These are phyloP conservation scores for Hymenoscyphus scutula DNA, from an alignment of 2,329 filamentous ascomycete genomes.

Conservation along the genomic window DNA sequence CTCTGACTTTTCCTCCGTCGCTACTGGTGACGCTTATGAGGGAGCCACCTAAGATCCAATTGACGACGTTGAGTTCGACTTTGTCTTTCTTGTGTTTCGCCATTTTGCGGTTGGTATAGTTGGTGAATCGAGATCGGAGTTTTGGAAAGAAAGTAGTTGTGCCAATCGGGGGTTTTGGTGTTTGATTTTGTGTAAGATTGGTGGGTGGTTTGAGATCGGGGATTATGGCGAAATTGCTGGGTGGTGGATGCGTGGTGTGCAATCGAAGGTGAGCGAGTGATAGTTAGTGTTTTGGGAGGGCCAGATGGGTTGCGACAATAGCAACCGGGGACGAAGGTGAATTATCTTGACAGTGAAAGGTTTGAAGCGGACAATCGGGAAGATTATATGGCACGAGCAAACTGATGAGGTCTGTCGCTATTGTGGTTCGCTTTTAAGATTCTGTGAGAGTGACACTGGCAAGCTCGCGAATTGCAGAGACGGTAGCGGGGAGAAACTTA, in stretches of 20 bases:
- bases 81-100: background rate
- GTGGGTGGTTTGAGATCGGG: background rate
- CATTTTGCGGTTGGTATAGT: background rate
- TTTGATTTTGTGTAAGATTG: background rate
- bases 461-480: too few relatives aligned
- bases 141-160: too few relatives aligned
- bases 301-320: too few relatives aligned
- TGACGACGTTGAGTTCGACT: background rate
- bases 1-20: background rate
- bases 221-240: background rate
- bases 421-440: too few relatives aligned
- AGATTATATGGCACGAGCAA: too few relatives aligned
- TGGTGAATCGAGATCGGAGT: too few relatives aligned
- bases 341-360: too few relatives aligned
- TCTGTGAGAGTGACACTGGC: too few relatives aligned
- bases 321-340: too few relatives aligned
- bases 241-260: background rate
- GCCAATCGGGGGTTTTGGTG: background rate
- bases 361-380: too few relatives aligned
- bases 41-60: constrained; percentile 2
- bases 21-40: background rate
- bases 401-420: too few relatives aligned
- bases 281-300: background rate
- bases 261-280: background rate
- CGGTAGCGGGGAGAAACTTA: too few relatives aligned